Conservation (phyloP, 495 filamentous ascomycete genomes). For the Poronia punctata region DNA sequence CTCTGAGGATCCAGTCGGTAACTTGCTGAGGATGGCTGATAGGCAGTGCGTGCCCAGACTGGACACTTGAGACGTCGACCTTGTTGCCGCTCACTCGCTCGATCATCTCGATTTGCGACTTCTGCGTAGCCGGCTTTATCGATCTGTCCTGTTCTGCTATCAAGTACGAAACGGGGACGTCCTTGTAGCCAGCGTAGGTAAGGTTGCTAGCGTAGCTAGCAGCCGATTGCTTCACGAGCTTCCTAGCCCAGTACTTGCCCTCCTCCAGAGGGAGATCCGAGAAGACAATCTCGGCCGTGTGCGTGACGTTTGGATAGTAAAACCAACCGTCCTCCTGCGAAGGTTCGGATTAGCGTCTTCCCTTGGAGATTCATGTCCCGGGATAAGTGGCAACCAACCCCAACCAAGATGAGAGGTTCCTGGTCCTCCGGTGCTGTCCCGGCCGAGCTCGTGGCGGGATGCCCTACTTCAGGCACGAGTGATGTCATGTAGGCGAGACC, state of each 20-base stretch:
- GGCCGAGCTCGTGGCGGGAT: background rate
- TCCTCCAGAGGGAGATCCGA: slow-evolving; percentile 15
- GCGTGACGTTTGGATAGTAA: slow-evolving; percentile 8
- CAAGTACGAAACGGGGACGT: slow-evolving; percentile 40
- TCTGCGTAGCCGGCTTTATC: slow-evolving; percentile 28
- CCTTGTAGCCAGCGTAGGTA: slow-evolving; percentile 35
- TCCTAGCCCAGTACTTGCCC: slow-evolving; percentile 13
- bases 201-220: slow-evolving; percentile 16
- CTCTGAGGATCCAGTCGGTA: slow-evolving; percentile 4
- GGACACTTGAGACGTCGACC: slow-evolving; percentile 19
- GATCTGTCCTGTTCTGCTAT: slow-evolving; percentile 36
- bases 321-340: slow-evolving; percentile 14
- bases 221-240: slow-evolving; percentile 17
- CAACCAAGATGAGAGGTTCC: slow-evolving; percentile 11
- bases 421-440: slow-evolving; percentile 2
- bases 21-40: slow-evolving; percentile 10
- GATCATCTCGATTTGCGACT: slow-evolving; percentile 20
- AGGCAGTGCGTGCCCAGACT: slow-evolving; percentile 16
- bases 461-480: slow-evolving; percentile 15
- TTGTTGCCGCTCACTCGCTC: slow-evolving; percentile 18
- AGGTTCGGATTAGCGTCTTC: slow-evolving; percentile 4
- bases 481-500: slow-evolving; percentile 29
- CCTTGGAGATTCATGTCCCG: no score
- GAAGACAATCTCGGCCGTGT: slow-evolving; percentile 12
- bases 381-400: slow-evolving; percentile 8